Conservation (phyloP, 1,284 basidiomycete species). For the Chondrostereum purpureum region DNA sequence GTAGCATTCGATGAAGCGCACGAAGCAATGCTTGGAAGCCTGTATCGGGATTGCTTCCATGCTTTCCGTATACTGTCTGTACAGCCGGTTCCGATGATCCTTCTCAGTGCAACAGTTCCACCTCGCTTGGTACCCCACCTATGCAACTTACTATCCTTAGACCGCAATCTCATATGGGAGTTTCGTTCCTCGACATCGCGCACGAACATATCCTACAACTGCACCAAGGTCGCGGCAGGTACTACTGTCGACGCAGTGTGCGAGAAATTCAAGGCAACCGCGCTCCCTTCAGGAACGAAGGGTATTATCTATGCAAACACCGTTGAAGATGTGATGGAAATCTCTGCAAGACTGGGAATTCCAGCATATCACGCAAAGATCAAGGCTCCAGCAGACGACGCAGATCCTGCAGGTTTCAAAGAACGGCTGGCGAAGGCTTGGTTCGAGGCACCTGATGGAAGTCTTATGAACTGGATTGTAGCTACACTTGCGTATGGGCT, state of each 20-base stretch:
- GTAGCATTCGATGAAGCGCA: conserved; percentile 19
- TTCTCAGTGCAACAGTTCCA: conserved; percentile 15
- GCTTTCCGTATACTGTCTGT: conserved; percentile 12
- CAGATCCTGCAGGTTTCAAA: too few relatives aligned
- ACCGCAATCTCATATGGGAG: conserved; percentile 3
- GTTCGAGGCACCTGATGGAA: not conserved
- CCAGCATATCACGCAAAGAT: not conserved
- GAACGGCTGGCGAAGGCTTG: not conserved
- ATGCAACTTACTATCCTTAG: conserved; percentile 6
- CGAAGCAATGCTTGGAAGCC: conserved; percentile 13
- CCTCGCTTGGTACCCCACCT: conserved; percentile 5
- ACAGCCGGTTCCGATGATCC: conserved; percentile 13
- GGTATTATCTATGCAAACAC: conserved; percentile 9
- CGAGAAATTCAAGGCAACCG: not conserved
- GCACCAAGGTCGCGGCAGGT: not conserved
- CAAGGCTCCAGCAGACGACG: too few relatives aligned
- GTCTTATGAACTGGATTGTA: conserved; percentile 9
- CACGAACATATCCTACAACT: conserved; percentile 10
- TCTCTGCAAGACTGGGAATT: conserved; percentile 3
- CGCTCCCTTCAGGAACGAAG: not conserved
- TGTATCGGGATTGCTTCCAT: conserved; percentile 16
- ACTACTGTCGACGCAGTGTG: not conserved
- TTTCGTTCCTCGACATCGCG: too few relatives aligned
- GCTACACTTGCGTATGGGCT: conserved; percentile 12
- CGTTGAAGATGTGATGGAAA: not conserved